Conservation (phyloP, 306 rosid species). For the Lathyrus aphaca region DNA sequence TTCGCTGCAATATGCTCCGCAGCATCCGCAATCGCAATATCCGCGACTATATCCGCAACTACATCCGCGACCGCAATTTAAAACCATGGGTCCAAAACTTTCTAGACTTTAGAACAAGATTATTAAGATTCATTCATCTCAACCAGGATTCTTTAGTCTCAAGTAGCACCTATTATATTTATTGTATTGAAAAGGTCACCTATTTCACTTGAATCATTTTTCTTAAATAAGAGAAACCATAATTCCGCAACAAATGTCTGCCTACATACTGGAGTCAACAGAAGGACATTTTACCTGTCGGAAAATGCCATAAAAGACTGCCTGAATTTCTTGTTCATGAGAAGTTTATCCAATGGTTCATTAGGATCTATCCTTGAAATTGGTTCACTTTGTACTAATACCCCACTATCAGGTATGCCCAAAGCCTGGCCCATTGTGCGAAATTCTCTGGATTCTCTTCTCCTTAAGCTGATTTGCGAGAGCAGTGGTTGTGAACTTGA, state of each 20-base stretch:
- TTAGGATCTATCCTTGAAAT: slow-evolving; percentile 60
- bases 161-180: slow-evolving; percentile 24
- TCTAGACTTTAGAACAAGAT: slow-evolving; percentile 14
- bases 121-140: slow-evolving; percentile 29
- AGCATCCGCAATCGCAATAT: too few species aligned
- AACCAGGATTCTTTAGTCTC: slow-evolving; percentile 10
- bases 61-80: too few species aligned
- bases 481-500: slow-evolving; percentile 97
- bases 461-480: slow-evolving; percentile 92
- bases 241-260: slow-evolving; percentile 7
- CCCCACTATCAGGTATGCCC: slow-evolving; percentile 92
- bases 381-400: slow-evolving; percentile 60
- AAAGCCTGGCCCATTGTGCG: slow-evolving; percentile 94
- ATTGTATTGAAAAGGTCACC: background rate
- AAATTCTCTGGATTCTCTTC: slow-evolving; percentile 65
- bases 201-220: slow-evolving; percentile 26
- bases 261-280: slow-evolving; percentile 18
- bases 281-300: slow-evolving; percentile 64
- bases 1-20: too few species aligned
- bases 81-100: slow-evolving; percentile 14
- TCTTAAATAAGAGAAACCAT: slow-evolving; percentile 29
- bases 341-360: slow-evolving; percentile 88
- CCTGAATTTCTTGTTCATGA: slow-evolving; percentile 76
- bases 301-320: slow-evolving; percentile 95
- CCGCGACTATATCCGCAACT: too few species aligned